Evolutionary conservation across 129 eudicot species (phyloP), one percentile per base, ranked within the genome.

Genomic region (Logfia minima): DNA sequence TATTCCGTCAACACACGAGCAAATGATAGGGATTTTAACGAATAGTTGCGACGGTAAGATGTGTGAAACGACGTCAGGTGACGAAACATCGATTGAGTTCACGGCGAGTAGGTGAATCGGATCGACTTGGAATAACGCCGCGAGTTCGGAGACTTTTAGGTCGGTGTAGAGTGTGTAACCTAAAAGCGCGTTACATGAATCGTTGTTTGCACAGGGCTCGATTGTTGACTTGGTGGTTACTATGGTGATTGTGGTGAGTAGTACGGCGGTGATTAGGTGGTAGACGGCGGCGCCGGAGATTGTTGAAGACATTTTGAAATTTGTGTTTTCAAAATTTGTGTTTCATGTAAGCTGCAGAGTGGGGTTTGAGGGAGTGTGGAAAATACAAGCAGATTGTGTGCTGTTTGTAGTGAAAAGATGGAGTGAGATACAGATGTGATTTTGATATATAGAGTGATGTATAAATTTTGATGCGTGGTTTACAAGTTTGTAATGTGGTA

Each of bases 141-240:
- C 93, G 55, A 94, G 88, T 66, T 94, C 96, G 21, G 99, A 87
- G 77, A 91, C 97, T 32, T 94, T 94, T 60, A 94, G 97, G 86
- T 89, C 96, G 29, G 99, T 94, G 89, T 89, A 91, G 66, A 94
- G 92, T 0, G 93, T 91, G 90, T 94, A 94, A 72, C 92, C 94
- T 24, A 89, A 81, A 1, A 94, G 88, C 43, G 99, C 74, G 80
- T 76, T 85, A 78, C 99, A 94, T 28, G 91, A 59, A 79, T 85
- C 96, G 62, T 88, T 74, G 90, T 80, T 89, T 35, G 97, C 89
- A 70, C 99, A 94, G 4, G 99, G 99, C 77, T 95, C 99, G 63
- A 95, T 95, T 13, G 99, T 95, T 51, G 99, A 95, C 76, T 95
- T 95, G 21, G 96, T 60, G 82, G 85, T 79, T 41, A 81, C 56